Percentiles rank a stretch among this genome's conserved stretches.
Conservation (phyloP, 139 green algal genomes). For the Chlorella sorokiniana region DNA sequence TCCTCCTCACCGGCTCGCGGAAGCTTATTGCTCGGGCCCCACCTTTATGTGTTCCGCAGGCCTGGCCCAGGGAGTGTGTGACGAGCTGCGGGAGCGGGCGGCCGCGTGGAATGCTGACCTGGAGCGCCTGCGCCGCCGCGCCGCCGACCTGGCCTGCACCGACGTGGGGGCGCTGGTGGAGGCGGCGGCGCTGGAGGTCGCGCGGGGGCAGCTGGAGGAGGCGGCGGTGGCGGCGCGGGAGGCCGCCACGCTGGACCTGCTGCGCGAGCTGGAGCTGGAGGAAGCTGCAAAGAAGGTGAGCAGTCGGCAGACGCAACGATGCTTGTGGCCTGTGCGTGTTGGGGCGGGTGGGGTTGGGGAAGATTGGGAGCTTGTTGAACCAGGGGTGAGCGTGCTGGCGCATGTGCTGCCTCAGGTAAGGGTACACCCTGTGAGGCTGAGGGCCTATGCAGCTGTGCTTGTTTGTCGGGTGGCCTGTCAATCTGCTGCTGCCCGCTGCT, state of each 20-base stretch:
- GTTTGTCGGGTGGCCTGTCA: background rate
- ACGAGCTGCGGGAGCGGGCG: slow-evolving; percentile 61
- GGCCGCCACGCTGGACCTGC: slow-evolving; percentile 60
- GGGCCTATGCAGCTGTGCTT: too few species aligned
- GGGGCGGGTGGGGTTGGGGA: background rate
- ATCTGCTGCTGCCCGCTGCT: background rate
- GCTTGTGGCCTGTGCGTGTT: too few species aligned
- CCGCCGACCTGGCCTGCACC: slow-evolving; percentile 54
- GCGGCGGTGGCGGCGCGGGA: slow-evolving; percentile 56
- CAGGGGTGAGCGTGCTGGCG: too few species aligned
- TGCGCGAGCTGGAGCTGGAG: slow-evolving; percentile 70
- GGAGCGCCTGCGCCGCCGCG: slow-evolving; percentile 46
- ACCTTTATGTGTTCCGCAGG: background rate
- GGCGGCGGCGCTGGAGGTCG: slow-evolving; percentile 57
- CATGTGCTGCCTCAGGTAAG: too few species aligned
- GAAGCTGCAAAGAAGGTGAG: slow-evolving; percentile 44
- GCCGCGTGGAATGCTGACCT: slow-evolving; percentile 60
- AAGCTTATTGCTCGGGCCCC: background rate
- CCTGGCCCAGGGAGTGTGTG: slow-evolving; percentile 38
- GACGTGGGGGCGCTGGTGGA: slow-evolving; percentile 64
- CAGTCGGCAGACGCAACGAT: too few species aligned
- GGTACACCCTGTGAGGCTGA: too few species aligned
- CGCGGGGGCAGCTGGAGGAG: slow-evolving; percentile 56
- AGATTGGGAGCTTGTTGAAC: too few species aligned
- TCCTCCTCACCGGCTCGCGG: background rate